These are phyloP conservation scores for Epichloe scottii DNA, from an alignment of 2,329 filamentous ascomycete genomes.

Conservation along the genomic window DNA sequence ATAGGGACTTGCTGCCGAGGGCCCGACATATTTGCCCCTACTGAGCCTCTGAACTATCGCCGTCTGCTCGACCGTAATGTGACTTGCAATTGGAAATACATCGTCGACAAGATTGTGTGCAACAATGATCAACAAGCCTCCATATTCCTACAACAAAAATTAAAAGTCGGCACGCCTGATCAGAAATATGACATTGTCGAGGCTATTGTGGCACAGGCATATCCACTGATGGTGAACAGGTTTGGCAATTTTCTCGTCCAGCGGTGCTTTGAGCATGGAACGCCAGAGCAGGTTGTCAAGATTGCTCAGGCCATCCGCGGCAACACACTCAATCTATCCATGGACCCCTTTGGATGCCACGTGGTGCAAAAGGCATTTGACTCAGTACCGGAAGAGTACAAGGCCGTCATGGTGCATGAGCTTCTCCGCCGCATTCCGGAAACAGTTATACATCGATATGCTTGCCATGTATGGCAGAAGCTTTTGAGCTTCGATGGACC, in stretches of 20 bases:
- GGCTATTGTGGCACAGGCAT: conserved; percentile 87
- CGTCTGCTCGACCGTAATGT: conserved; percentile 89
- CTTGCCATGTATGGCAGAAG: conserved; percentile 99
- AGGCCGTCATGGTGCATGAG: conserved; percentile 97
- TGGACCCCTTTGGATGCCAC: conserved; percentile 98
- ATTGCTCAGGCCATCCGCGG: conserved; percentile 92
- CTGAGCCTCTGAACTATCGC: conserved; percentile 92
- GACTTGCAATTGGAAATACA: conserved; percentile 98
- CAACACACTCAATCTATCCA: conserved; percentile 85
- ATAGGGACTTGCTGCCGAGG: conserved; percentile 32
- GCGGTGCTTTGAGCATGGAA: conserved; percentile 97
- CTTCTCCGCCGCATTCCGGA: conserved; percentile 89
- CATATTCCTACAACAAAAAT: conserved; percentile 96
- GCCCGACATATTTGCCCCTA: conserved; percentile 73
- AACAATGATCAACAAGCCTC: conserved; percentile 99
- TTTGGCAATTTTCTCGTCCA: conserved; percentile 98
- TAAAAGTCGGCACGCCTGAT: conserved; percentile 88
- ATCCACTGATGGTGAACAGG: conserved; percentile 92
- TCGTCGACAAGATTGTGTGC: conserved; percentile 98
- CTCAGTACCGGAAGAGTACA: conserved; percentile 93
- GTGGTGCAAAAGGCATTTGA: conserved; percentile 98
- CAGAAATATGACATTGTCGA: conserved; percentile 98
- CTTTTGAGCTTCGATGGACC: conserved; percentile 91
- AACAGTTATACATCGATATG: conserved; percentile 96
- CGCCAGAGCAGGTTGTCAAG: conserved; percentile 82